Base-by-base conservation (phyloP, 2,329 filamentous ascomycete species). In the Colletotrichum caudatum region DNA sequence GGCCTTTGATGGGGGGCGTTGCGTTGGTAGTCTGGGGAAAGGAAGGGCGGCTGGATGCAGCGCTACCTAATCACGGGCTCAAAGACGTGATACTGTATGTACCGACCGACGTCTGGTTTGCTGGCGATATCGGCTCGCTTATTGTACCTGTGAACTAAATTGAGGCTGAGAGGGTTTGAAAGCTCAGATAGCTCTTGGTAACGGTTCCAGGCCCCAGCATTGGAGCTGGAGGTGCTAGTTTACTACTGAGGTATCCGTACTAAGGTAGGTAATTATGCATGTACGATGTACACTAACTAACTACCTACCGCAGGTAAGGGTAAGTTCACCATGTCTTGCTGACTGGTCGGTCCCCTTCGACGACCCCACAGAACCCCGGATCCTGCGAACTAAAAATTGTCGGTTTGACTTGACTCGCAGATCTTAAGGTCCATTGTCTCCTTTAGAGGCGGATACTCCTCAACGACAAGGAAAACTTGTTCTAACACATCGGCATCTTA, bases 331-430 rank as follows among this genome's bases (percentile, higher is more conserved):
- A 53, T 61, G 23, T 37, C 20, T 48, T 62, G 37, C 37, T 23
- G 62, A 46, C 48, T 39, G 33, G 35, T 4, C 50, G 26, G 26
- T 29, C 26, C 26, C 35, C 33, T 18, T 16, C 23, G 33, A 33
- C 57, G 11, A 50, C 26, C 39, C 64, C 58, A 23, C 50, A 50
- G 6, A 48, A 67, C 65, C 65, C 65, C 50, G 37, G 57, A 67
- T 67, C 50, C 46, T 29, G 46, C 48, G 48, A 37, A 33, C 64
- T 41, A 37, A n/a, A 33, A 39, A 20, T 39, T 33, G 29, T 41
- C 29, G 41, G 57, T 39, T n/a, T 35, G 33, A 39, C 46, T 62
- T 46, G 37, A 56, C 50, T 62, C 29, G 37, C 53, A 67, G 48
- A 56, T 62, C 37, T n/a, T 39, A 61, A 67, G 57, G 20, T 46